Evolutionary conservation across 2,329 filamentous ascomycete genomes (phyloP).

Genomic region (Diplodia mutila): DNA sequence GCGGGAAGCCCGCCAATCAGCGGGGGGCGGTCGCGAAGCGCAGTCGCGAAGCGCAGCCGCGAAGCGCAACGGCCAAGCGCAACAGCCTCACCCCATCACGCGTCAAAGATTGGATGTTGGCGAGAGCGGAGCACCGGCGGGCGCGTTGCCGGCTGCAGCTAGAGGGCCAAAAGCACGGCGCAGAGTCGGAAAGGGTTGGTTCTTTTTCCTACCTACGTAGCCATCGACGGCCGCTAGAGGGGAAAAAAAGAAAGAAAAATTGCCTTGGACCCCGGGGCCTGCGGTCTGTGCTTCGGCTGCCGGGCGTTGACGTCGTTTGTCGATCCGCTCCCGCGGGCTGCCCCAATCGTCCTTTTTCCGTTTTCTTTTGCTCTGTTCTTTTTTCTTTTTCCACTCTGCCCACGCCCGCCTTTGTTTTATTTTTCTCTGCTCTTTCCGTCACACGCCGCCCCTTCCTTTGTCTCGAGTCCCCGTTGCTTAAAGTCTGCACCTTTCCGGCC

Average conservation of each 20-base stretch:
- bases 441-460: background rate
- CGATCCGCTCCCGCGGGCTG: background rate
- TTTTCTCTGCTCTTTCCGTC: background rate
- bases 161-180: background rate
- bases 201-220: background rate
- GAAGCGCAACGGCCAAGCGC: too few relatives aligned
- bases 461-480: background rate
- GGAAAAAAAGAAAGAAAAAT: constrained; percentile 13
- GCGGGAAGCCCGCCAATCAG: background rate
- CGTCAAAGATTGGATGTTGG: too few relatives aligned
- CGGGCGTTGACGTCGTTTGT: background rate
- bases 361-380: constrained; percentile 11
- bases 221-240: background rate
- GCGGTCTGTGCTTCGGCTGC: background rate
- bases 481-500: background rate
- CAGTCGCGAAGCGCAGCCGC: too few relatives aligned
- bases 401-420: background rate
- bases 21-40: too few relatives aligned
- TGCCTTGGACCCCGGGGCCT: background rate
- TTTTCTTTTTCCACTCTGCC: background rate
- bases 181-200: background rate
- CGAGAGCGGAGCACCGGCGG: too few relatives aligned
- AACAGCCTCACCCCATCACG: too few relatives aligned
- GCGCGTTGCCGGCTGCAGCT: background rate
- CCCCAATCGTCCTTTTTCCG: background rate